Evolutionary conservation across 495 filamentous ascomycete genomes (phyloP).

Genomic region (Xylaria intraflava): DNA sequence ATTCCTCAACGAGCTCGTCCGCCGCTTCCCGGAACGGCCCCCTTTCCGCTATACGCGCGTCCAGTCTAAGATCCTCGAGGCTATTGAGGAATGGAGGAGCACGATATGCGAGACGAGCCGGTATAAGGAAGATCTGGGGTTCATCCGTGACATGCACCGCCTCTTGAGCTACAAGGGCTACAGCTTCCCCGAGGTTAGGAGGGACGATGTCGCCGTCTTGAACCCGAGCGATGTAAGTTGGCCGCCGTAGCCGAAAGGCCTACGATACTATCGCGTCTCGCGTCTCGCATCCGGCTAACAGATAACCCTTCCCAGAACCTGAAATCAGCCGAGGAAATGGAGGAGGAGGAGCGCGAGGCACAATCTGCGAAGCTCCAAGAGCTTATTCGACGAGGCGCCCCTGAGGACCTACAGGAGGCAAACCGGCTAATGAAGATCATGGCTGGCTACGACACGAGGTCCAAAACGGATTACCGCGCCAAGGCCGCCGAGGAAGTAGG

Average conservation of each 20-base stretch:
- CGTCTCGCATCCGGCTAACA: not conserved
- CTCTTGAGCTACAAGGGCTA: conserved; percentile 95
- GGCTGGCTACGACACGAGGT: conserved; percentile 90
- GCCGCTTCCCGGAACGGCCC: conserved; percentile 90
- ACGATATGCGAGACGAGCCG: conserved; percentile 97
- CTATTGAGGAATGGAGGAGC: conserved; percentile 96
- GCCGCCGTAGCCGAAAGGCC: not conserved
- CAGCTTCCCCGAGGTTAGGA: conserved; percentile 80
- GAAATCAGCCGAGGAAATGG: conserved; percentile 97
- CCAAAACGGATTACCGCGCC: conserved; percentile 94
- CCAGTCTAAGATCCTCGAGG: conserved; percentile 87
- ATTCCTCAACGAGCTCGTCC: conserved; percentile 96
- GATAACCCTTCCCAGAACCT: conserved; percentile 56
- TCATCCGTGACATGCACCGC: conserved; percentile 96
- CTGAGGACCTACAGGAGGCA: conserved; percentile 89
- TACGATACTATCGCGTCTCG: not conserved
- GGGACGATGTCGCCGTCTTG: conserved; percentile 92
- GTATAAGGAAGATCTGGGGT: conserved; percentile 94
- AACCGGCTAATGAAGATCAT: conserved; percentile 98
- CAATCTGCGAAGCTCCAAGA: conserved; percentile 97
- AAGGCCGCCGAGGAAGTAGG: conserved; percentile 93
- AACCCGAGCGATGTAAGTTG: conserved; percentile 90
- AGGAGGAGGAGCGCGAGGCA: conserved; percentile 88
- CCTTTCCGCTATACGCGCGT: conserved; percentile 78
- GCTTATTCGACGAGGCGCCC: conserved; percentile 83